phyloP scores from a whole-genome alignment of 2,329 filamentous ascomycete species.

The Falciphora oryzae region DNA sequence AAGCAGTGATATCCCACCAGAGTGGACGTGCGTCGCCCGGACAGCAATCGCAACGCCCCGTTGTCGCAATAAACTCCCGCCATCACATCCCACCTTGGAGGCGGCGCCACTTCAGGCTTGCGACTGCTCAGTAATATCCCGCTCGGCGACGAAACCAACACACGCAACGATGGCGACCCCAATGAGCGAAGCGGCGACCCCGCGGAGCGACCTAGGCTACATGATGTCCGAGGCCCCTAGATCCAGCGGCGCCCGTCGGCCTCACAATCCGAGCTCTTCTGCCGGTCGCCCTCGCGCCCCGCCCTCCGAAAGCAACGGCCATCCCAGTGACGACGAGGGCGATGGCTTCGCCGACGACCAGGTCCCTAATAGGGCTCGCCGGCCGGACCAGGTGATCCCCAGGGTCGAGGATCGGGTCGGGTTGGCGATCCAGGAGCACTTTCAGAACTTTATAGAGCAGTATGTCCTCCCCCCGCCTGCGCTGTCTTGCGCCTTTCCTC shows the following conservation, averaged over 20 bases:
- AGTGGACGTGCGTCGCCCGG: not conserved
- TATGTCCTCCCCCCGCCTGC: slow-evolving; percentile 32
- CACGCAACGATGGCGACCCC: not conserved
- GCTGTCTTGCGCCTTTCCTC: not conserved
- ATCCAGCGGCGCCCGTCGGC: slow-evolving; percentile 32
- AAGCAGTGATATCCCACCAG: not conserved
- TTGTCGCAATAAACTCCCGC: not conserved
- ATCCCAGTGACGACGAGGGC: slow-evolving; percentile 55
- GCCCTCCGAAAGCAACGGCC: slow-evolving; percentile 57
- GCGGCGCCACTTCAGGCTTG: not conserved
- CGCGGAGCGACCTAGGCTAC: slow-evolving; percentile 49
- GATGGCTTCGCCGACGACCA: slow-evolving; percentile 61
- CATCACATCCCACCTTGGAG: not conserved
- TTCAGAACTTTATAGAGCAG: slow-evolving; percentile 76
- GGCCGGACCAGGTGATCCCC: slow-evolving; percentile 51
- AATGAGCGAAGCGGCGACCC: slow-evolving; percentile 35
- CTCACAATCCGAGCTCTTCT: slow-evolving; percentile 44
- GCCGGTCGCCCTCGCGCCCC: slow-evolving; percentile 49
- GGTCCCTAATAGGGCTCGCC: slow-evolving; percentile 45
- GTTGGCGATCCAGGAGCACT: slow-evolving; percentile 67
- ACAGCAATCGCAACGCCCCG: not conserved
- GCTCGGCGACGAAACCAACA: not conserved
- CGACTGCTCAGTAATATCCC: not conserved
- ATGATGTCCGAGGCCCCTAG: slow-evolving; percentile 51
- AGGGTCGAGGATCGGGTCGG: slow-evolving; percentile 73